Base-by-base conservation (phyloP, 805 yeast species). In the Priceomyces melissophilus region DNA sequence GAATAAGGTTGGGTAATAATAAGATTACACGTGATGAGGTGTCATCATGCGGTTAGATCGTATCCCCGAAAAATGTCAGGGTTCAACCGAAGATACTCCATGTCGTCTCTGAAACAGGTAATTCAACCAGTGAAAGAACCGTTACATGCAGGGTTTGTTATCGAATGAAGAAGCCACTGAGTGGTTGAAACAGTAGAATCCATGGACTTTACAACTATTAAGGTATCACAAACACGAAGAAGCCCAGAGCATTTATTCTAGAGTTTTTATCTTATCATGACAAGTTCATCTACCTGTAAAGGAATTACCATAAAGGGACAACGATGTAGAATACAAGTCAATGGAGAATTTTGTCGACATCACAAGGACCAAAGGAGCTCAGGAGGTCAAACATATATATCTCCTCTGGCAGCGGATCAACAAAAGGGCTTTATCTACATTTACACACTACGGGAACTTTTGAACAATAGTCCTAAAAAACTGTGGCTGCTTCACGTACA, bases 371-470 rank as follows among this genome's bases (percentile, higher is more conserved):
- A 55, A 30, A 32, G 16, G n/a, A 10, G 12, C 12, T 13, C 20
- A 27, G 16, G 29, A 12, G n/a, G 8, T 10, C 15, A 20, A 7
- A 8, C 14, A 15, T 15, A 13, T 10, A 12, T 16, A 4, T 10
- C 11, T 13, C 35, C 25, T 14, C 9, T 10, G 9, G 31, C 31
- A n/a, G 14, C 6, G 8, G 31, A 4, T 13, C 31, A 29, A 29
- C 26, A 39, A 10, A 47, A 43, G 23, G 44, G 55, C 1, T 66
- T 49, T 51, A 73, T 78, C 23, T 78, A 78, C 47, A 64, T 77
- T 0, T 78, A 75, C 52, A 77, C 82, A 0, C 54, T 76, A 31
- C 46, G 54, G 2, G 70, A 67, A 36, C 61, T 78, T 41, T 47
- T 73, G 13, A 29, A 44, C 10, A 38, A 45, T 11, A 36, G 40